Evolutionary conservation across 192 early-diverging fungal species (phyloP).

Genomic region (Backusella tarrabulga): DNA sequence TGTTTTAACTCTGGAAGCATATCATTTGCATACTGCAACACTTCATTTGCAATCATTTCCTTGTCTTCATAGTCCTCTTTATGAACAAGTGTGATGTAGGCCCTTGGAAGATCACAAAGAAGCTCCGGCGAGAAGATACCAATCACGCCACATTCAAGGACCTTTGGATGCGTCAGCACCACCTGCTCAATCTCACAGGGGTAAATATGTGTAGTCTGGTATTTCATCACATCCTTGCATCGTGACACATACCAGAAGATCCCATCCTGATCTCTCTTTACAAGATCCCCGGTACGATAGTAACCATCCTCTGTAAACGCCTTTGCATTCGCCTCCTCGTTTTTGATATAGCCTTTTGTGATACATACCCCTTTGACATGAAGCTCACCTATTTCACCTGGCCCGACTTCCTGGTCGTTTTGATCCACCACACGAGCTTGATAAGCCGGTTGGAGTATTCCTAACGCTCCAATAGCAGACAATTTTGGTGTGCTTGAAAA

Average conservation of each 20-base stretch:
- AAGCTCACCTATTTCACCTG: slow-evolving; percentile 63
- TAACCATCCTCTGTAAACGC: slow-evolving; percentile 64
- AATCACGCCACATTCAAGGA: slow-evolving; percentile 45
- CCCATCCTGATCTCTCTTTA: slow-evolving; percentile 71
- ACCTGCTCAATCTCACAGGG: slow-evolving; percentile 77
- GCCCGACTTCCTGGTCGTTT: neutral
- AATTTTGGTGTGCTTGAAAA: neutral
- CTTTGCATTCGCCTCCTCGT: slow-evolving; percentile 58
- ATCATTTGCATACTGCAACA: neutral
- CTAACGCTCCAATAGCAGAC: neutral
- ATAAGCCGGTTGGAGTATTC: neutral
- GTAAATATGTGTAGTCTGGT: slow-evolving; percentile 87
- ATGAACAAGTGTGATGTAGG: neutral
- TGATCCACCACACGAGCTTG: neutral
- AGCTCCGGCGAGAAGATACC: neutral
- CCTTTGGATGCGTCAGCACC: slow-evolving; percentile 62
- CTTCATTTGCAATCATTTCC: neutral
- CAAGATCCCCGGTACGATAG: slow-evolving; percentile 86
- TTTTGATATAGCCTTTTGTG: slow-evolving; percentile 72
- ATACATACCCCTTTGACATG: slow-evolving; percentile 80
- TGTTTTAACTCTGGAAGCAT: neutral
- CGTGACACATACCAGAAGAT: slow-evolving; percentile 77
- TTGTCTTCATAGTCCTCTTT: neutral
- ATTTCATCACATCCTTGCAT: slow-evolving; percentile 87
- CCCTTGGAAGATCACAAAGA: neutral